phyloP scores from a whole-genome alignment of 164 flowering plant species.

The Litsea cubeba region DNA sequence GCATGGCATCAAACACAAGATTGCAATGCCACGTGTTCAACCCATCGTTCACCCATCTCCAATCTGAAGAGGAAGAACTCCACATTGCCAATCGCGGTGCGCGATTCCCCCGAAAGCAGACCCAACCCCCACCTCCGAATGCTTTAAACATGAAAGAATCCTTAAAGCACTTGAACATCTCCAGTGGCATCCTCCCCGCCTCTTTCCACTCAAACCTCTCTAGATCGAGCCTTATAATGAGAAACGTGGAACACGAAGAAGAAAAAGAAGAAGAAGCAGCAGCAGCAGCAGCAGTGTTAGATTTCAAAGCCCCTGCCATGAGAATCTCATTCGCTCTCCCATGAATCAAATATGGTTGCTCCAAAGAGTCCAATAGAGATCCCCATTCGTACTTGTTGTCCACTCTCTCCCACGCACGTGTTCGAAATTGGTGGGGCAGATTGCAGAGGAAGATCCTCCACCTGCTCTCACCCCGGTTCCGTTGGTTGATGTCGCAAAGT shows the following conservation, averaged over 20 bases:
- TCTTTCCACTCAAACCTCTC: constrained; percentile 84
- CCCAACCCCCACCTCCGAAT: constrained; percentile 74
- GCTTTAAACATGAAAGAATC: constrained; percentile 84
- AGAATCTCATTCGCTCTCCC: constrained; percentile 39
- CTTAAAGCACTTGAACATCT: constrained; percentile 61
- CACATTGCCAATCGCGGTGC: constrained; percentile 72
- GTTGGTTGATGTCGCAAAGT: constrained; percentile 76
- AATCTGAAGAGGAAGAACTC: constrained; percentile 19
- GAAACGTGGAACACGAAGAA: constrained; percentile 60
- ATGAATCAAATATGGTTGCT: constrained; percentile 22
- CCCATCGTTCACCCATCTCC: no score
- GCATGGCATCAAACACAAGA: no score
- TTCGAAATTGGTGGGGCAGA: constrained; percentile 5
- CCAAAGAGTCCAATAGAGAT: no score
- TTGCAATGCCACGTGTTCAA: no score
- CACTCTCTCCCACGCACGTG: no score
- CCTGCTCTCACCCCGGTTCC: constrained; percentile 58
- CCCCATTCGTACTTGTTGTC: no score
- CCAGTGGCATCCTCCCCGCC: constrained; percentile 81
- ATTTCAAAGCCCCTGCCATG: constrained; percentile 84
- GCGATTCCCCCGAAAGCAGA: constrained; percentile 76
- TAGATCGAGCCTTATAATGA: constrained; percentile 76
- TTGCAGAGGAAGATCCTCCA: constrained; percentile 68
- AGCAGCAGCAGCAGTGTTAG: constrained; percentile 34
- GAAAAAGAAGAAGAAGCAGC: no score